phyloP scores from a whole-genome alignment of 148 eudicot species.

The Arbutus unedo region DNA sequence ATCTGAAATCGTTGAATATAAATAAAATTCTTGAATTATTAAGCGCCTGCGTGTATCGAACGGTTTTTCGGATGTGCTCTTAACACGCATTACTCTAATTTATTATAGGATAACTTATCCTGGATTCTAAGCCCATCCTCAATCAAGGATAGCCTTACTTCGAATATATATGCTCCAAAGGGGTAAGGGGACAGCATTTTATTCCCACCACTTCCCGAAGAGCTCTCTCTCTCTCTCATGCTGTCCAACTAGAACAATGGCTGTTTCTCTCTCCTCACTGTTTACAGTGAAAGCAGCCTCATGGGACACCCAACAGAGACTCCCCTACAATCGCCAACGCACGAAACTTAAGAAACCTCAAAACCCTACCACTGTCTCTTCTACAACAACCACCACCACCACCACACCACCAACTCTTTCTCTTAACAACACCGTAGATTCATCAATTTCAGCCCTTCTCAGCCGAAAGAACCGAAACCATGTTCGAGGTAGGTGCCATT shows the following conservation, averaged over 20 bases:
- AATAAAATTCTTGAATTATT: too few relatives aligned
- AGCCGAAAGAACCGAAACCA: slow-evolving; percentile 27
- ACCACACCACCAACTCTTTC: slow-evolving; percentile 17
- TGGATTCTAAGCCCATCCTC: not conserved
- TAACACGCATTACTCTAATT: too few relatives aligned
- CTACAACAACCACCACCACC: slow-evolving; percentile 22
- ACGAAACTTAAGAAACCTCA: slow-evolving; percentile 33
- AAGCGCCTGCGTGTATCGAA: too few relatives aligned
- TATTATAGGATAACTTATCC: not conserved
- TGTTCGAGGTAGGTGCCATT: slow-evolving; percentile 33
- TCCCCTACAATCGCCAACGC: slow-evolving; percentile 61
- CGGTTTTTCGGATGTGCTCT: too few relatives aligned
- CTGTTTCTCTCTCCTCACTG: slow-evolving; percentile 11
- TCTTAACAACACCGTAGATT: slow-evolving; percentile 3
- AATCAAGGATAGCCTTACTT: not conserved
- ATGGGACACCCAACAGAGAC: slow-evolving; percentile 58
- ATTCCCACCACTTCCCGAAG: not conserved
- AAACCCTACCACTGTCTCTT: slow-evolving; percentile 14
- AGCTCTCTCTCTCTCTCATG: not conserved
- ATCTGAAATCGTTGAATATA: too few relatives aligned
- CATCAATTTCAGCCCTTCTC: slow-evolving; percentile 54
- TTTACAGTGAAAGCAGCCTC: slow-evolving; percentile 40
- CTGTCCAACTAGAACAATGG: slow-evolving; percentile 12
- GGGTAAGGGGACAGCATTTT: not conserved
- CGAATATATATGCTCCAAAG: not conserved